phyloP scores from a whole-genome alignment of 441 rosid genomes.

The Gossypium schwendimanii region DNA sequence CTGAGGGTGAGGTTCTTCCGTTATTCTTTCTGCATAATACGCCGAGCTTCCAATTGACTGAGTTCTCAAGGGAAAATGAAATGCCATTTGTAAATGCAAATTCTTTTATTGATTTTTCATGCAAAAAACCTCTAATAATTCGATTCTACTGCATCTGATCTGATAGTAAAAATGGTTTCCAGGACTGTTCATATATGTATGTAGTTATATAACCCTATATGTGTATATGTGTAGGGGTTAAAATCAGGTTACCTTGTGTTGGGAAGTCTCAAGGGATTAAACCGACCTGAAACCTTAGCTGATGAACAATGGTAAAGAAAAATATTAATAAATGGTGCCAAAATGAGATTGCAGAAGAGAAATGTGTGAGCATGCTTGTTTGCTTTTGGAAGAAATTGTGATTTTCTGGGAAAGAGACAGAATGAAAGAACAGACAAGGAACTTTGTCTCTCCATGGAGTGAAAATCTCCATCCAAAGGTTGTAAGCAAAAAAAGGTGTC shows the following conservation, averaged over 20 bases:
- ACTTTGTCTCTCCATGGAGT: constrained; percentile 19
- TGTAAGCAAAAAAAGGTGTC: constrained; percentile 13
- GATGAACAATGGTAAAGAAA: not conserved
- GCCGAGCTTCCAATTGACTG: constrained; percentile 19
- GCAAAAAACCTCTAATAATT: not conserved
- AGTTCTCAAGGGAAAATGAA: constrained; percentile 16
- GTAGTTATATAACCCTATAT: not conserved
- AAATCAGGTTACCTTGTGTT: not conserved
- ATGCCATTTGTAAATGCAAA: constrained; percentile 22
- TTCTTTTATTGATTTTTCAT: not conserved
- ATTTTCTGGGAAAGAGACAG: constrained; percentile 13
- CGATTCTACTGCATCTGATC: constrained; percentile 2
- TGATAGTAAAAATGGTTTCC: not conserved
- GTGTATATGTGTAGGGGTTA: not conserved
- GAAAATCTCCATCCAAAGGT: constrained; percentile 32
- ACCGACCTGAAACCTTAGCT: not conserved
- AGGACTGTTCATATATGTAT: not conserved
- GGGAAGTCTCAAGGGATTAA: not conserved
- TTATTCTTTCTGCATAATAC: constrained; percentile 28
- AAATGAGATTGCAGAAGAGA: not conserved
- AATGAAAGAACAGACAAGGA: constrained; percentile 12
- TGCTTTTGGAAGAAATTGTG: not conserved
- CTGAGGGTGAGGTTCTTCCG: constrained; percentile 31
- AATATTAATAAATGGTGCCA: not conserved
- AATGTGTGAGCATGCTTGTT: not conserved